A percentile compares a stretch with the other conserved stretches of the same genome.
These are phyloP conservation scores for California macrophylla DNA, from an alignment of 441 rosid genomes.

Conservation along the genomic window DNA sequence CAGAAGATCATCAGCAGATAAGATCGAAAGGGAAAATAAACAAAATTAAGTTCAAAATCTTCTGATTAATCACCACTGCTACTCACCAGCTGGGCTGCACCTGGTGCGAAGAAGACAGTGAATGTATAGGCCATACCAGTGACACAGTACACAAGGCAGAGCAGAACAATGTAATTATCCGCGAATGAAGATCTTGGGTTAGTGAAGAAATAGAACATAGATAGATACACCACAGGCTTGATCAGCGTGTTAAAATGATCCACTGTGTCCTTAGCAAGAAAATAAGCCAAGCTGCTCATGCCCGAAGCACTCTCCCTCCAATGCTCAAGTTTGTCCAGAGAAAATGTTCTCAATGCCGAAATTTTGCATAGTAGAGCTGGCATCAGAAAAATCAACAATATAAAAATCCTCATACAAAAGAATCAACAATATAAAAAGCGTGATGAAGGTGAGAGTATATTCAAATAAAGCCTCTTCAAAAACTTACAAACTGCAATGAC, in stretches of 20 bases:
- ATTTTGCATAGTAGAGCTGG: constrained; percentile 86
- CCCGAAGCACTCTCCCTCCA: constrained; percentile 88
- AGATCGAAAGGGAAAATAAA: background rate
- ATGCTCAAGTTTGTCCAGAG: constrained; percentile 75
- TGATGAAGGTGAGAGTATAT: background rate
- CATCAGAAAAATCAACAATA: too few relatives aligned
- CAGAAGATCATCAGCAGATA: background rate
- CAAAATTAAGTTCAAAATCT: background rate
- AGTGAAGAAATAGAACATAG: constrained; percentile 97
- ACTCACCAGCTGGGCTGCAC: constrained; percentile 91
- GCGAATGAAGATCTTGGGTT: constrained; percentile 68
- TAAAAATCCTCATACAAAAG: background rate
- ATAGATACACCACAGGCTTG: constrained; percentile 80
- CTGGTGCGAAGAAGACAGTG: constrained; percentile 64
- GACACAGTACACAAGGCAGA: constrained; percentile 85
- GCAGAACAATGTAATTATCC: constrained; percentile 64
- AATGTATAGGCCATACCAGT: constrained; percentile 73
- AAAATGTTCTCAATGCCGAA: constrained; percentile 80
- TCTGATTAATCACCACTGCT: background rate
- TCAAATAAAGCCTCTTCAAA: background rate
- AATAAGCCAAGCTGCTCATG: constrained; percentile 84
- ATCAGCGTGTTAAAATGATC: constrained; percentile 82
- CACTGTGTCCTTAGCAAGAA: constrained; percentile 75
- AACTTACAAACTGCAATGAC: constrained; percentile 96
- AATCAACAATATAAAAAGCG: background rate